Conservation (phyloP, 1,139 yeast genomes). For the Pichia sp. region DNA sequence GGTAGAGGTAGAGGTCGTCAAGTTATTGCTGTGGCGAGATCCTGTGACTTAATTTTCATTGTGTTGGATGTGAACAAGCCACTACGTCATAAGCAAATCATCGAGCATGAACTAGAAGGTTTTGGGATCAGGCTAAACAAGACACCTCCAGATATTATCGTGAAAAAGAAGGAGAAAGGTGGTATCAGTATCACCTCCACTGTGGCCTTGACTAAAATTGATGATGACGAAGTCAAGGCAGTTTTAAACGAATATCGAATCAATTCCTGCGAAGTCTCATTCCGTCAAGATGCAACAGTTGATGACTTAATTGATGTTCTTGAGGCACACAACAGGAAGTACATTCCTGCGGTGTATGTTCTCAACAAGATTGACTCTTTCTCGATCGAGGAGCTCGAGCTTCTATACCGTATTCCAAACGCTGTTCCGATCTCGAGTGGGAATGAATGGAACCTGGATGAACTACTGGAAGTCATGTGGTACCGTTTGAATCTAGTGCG, state of each 20-base stretch:
- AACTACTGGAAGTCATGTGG: slow-evolving; percentile 93
- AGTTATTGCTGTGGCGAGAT: slow-evolving; percentile 96
- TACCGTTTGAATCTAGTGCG: slow-evolving; percentile 80
- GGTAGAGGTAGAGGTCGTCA: slow-evolving; percentile 99
- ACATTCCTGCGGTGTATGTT: slow-evolving; percentile 92
- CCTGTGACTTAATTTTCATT: slow-evolving; percentile 87
- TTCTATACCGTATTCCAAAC: slow-evolving; percentile 85
- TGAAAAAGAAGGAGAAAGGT: slow-evolving; percentile 91
- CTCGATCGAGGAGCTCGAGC: slow-evolving; percentile 86
- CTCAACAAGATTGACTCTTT: slow-evolving; percentile 93
- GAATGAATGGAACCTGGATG: slow-evolving; percentile 95
- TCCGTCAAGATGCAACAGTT: slow-evolving; percentile 95
- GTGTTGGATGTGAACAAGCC: slow-evolving; percentile 96
- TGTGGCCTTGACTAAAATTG: slow-evolving; percentile 85
- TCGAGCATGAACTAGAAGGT: slow-evolving; percentile 93
- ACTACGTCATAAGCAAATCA: slow-evolving; percentile 84
- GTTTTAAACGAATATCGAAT: slow-evolving; percentile 94
- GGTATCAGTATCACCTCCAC: slow-evolving; percentile 93
- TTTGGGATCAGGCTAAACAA: slow-evolving; percentile 93
- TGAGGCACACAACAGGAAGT: slow-evolving; percentile 83
- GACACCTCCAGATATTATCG: slow-evolving; percentile 84
- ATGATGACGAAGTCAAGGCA: slow-evolving; percentile 88
- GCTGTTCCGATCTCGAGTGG: slow-evolving; percentile 97
- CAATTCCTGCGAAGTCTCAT: slow-evolving; percentile 94
- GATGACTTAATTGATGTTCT: slow-evolving; percentile 94